Evolutionary conservation across 306 rosid species (phyloP).

Genomic region (Oemleria cerasiformis): DNA sequence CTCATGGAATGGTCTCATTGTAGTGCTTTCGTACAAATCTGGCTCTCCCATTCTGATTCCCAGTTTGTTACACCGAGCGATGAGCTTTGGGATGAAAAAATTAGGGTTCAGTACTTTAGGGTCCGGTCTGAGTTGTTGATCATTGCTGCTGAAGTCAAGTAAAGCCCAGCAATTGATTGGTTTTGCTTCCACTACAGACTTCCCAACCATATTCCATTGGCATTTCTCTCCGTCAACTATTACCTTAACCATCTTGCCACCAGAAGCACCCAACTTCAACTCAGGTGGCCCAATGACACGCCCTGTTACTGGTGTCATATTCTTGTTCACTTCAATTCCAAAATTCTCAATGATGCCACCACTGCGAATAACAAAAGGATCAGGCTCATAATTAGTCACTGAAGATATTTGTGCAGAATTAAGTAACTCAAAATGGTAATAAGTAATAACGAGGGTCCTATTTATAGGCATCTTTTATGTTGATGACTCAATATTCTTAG

Average conservation of each 20-base stretch:
- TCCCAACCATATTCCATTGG: constrained; percentile 68
- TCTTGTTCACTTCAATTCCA: constrained; percentile 52
- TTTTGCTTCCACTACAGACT: constrained; percentile 57
- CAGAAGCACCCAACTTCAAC: constrained; percentile 50
- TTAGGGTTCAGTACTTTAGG: constrained; percentile 12
- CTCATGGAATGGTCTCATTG: constrained; percentile 43
- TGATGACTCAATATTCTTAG: not conserved
- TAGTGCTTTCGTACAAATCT: constrained; percentile 22
- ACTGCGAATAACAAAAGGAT: constrained; percentile 32
- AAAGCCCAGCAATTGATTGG: constrained; percentile 56
- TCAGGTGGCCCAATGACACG: constrained; percentile 71
- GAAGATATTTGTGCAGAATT: not conserved
- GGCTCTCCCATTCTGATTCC: constrained; percentile 66
- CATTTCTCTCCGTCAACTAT: constrained; percentile 55
- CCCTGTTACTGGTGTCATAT: constrained; percentile 55
- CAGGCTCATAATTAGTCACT: not conserved
- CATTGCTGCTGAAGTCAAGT: constrained; percentile 46
- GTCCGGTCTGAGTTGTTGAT: not conserved
- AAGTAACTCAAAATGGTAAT: not conserved
- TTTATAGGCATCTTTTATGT: not conserved
- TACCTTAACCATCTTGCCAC: constrained; percentile 40
- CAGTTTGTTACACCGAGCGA: constrained; percentile 37
- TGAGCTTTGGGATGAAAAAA: constrained; percentile 46
- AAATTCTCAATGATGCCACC: constrained; percentile 51
- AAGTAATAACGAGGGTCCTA: not conserved